These are phyloP conservation scores for Carex scoparia DNA, from an alignment of 176 grass and related monocot genomes.

Conservation along the genomic window DNA sequence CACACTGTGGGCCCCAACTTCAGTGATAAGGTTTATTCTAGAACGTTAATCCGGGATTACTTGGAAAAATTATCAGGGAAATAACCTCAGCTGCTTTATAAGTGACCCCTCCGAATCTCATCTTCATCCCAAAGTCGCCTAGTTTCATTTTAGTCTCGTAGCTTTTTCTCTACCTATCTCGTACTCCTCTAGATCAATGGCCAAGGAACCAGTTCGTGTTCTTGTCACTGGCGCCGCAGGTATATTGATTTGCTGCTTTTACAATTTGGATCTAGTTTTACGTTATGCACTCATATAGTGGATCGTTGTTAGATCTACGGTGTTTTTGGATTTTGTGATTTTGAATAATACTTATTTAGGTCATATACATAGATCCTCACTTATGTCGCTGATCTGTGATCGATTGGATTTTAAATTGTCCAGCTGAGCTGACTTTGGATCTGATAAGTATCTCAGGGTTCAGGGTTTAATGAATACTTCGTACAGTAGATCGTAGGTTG, in stretches of 20 bases:
- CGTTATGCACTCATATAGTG: conserved; percentile 11
- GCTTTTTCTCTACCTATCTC: background rate
- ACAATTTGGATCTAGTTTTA: background rate
- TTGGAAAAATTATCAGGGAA: background rate
- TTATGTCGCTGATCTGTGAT: background rate
- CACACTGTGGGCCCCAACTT: background rate
- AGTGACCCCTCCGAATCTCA: background rate
- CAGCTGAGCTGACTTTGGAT: conserved; percentile 4
- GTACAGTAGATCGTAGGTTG: background rate
- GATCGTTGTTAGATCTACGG: conserved; percentile 15
- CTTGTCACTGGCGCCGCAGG: conserved; percentile 98
- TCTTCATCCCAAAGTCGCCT: conserved; percentile 18
- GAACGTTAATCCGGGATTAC: background rate
- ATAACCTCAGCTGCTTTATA: conserved; percentile 6
- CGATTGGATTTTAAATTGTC: background rate
- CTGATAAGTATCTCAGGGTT: conserved; percentile 11
- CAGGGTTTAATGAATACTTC: background rate
- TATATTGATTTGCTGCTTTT: conserved; percentile 20
- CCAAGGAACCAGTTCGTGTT: conserved; percentile 91
- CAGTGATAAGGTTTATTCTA: background rate
- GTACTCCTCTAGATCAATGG: conserved; percentile 34
- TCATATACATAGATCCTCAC: conserved; percentile 10
- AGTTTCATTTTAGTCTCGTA: background rate
- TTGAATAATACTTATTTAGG: background rate
- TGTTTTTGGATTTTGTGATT: background rate